Evolutionary conservation across 306 rosid genomes (phyloP).

Genomic region (Dryas alaskensis): DNA sequence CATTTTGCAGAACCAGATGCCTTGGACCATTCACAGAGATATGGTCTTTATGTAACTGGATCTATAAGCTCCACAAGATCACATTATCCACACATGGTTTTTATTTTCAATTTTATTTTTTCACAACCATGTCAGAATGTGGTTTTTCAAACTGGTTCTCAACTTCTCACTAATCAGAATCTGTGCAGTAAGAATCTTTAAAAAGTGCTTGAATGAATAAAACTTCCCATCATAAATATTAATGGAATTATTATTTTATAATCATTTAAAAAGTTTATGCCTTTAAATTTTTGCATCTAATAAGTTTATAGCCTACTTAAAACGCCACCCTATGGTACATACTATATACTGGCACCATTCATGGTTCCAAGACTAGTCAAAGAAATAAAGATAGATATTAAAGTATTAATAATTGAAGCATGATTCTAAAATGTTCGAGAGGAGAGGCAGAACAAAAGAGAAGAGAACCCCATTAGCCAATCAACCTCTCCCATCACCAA

Average conservation of each 20-base stretch:
- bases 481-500: constrained; percentile 16
- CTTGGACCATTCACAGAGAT: too few relatives aligned
- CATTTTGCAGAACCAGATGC: neutral
- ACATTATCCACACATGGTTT: neutral
- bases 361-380: neutral
- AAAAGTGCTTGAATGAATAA: too few relatives aligned
- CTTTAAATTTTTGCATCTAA: constrained; percentile 1
- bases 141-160: too few relatives aligned
- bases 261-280: too few relatives aligned
- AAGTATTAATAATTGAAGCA: neutral
- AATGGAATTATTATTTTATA: too few relatives aligned
- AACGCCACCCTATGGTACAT: neutral
- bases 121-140: too few relatives aligned
- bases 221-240: too few relatives aligned
- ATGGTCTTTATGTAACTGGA: neutral
- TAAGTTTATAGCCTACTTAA: neutral
- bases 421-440: neutral
- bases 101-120: too few relatives aligned
- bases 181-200: too few relatives aligned
- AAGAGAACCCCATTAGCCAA: constrained; percentile 24
- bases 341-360: neutral
- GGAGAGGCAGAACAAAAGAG: neutral
- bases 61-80: neutral
- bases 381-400: neutral
- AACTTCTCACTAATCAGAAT: too few relatives aligned